Base-by-base conservation (phyloP, 2,329 filamentous ascomycete genomes). In the Cryphonectria nitschkei region DNA sequence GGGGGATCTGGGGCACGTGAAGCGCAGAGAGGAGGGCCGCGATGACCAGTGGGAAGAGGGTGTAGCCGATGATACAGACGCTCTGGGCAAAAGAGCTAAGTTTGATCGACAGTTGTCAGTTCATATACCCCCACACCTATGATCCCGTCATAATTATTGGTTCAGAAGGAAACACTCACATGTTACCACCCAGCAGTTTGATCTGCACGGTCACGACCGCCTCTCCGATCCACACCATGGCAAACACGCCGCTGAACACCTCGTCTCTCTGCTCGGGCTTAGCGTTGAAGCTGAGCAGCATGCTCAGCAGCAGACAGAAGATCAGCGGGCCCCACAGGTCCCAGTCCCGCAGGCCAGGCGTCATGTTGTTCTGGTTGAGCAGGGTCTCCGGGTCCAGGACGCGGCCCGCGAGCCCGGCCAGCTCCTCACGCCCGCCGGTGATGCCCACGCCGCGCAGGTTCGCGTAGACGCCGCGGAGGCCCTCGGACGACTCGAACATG, bases 191-290 rank as follows among this genome's bases (percentile, higher is more conserved):
- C 71, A 99, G 83, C 76, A 99, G 85, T 84, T 97, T 97, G 81
- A 99, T 98, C 86, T 99, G 96, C 78, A 97, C 83, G n/a, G 96
- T 99, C 71, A 99, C 96, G 3, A 97, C 92, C 0, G 95, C 95
- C 84, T 98, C 95, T 39, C 95, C 96, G 71, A 99, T 90, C 96
- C 96, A 99, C 68, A 99, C 92, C 82, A 97, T 93, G 64, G 94
- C 94, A 82, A 99, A 99, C 62, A 99, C 94, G 4, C 96, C 96
- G 50, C 94, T 97, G 80, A 99, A 99, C 39, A 98, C 95, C 56
- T 93, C 83, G 73, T 95, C 93, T 78, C 92, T 93, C 84, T 99
- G 96, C 64, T 94, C 89, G 1, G 88, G 86, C 75, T 90, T 87
- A 19, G 94, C 94, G 73, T 92, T 89, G 79, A 97, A 89, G 75